Conservation (phyloP, 2,329 filamentous ascomycete genomes). For the Paraphaeosphaeria minitans region DNA sequence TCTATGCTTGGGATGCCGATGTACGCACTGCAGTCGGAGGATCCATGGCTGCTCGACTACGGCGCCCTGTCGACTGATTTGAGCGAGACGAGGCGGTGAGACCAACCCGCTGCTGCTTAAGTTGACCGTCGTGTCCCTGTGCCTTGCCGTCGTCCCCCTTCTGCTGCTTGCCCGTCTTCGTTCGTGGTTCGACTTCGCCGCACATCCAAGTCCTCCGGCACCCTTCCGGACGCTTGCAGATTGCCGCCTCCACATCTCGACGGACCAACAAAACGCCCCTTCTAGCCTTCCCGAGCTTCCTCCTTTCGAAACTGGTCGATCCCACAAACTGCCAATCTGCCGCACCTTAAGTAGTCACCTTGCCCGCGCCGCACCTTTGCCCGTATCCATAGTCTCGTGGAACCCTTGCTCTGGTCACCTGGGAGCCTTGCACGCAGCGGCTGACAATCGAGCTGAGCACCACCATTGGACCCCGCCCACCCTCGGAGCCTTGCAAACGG, state of each 20-base stretch:
- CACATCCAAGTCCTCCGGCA: slow-evolving; percentile 2
- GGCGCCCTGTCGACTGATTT: slow-evolving; percentile 10
- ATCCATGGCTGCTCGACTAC: slow-evolving; percentile 6
- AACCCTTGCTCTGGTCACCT: slow-evolving; percentile 8
- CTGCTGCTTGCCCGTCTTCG: slow-evolving; percentile 2
- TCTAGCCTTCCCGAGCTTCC: slow-evolving; percentile 8
- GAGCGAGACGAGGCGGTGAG: slow-evolving; percentile 14
- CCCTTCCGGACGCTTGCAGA: slow-evolving; percentile 1
- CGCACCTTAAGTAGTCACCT: background rate
- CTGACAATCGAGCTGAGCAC: slow-evolving; percentile 5
- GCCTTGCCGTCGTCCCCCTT: background rate
- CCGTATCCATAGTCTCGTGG: slow-evolving; percentile 3
- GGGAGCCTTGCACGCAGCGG: slow-evolving; percentile 9
- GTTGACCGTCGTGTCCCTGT: background rate
- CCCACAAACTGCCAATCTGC: slow-evolving; percentile 1
- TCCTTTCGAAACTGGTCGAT: background rate
- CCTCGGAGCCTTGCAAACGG: slow-evolving; percentile 8
- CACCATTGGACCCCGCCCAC: slow-evolving; percentile 4
- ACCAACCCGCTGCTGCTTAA: slow-evolving; percentile 2
- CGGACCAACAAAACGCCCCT: background rate
- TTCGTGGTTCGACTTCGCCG: background rate
- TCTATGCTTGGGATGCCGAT: slow-evolving; percentile 6
- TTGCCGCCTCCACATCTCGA: slow-evolving; percentile 1
- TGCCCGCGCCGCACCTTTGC: background rate
- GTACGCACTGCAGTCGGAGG: slow-evolving; percentile 14